Conservation (phyloP, 768 basidiomycete genomes). For the Wakefieldia striispora region DNA sequence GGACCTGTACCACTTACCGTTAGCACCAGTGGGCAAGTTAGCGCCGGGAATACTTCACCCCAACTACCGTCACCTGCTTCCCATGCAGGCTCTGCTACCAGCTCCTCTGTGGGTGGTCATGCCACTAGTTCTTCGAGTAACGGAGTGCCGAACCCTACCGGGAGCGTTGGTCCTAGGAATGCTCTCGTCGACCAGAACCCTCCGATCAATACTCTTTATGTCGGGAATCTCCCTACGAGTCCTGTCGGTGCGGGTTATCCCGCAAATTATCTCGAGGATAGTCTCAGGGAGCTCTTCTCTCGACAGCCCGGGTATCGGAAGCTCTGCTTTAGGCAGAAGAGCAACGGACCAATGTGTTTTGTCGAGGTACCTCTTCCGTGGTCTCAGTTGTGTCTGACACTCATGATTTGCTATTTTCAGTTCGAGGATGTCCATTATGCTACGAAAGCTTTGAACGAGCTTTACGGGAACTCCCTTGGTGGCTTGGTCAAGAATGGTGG, state of each 20-base stretch:
- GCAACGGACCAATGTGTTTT: conserved; percentile 98
- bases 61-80: conserved; percentile 77
- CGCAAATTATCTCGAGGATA: conserved; percentile 82
- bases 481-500: conserved; percentile 93
- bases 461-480: conserved; percentile 88
- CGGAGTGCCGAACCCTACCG: conserved; percentile 20
- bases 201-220: conserved; percentile 98
- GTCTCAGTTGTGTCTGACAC: background rate
- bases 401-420: conserved; percentile 36
- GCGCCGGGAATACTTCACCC: conserved; percentile 49
- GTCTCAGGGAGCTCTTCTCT: conserved; percentile 77
- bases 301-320: conserved; percentile 83
- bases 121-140: conserved; percentile 31
- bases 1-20: conserved; percentile 38
- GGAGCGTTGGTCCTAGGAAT: conserved; percentile 34
- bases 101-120: conserved; percentile 33
- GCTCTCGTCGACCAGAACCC: conserved; percentile 84
- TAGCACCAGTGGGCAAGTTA: conserved; percentile 42
- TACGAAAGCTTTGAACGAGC: conserved; percentile 80
- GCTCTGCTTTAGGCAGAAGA: conserved; percentile 93
- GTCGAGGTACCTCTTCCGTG: conserved; percentile 67
- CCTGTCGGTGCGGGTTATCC: conserved; percentile 70
- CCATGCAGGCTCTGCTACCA: conserved; percentile 50
- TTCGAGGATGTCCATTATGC: conserved; percentile 90
- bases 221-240: conserved; percentile 92